Percentiles rank a stretch among this genome's conserved stretches.
These are phyloP conservation scores for Abelmoschus esculentus DNA, from an alignment of 345 rosid species.

Conservation along the genomic window DNA sequence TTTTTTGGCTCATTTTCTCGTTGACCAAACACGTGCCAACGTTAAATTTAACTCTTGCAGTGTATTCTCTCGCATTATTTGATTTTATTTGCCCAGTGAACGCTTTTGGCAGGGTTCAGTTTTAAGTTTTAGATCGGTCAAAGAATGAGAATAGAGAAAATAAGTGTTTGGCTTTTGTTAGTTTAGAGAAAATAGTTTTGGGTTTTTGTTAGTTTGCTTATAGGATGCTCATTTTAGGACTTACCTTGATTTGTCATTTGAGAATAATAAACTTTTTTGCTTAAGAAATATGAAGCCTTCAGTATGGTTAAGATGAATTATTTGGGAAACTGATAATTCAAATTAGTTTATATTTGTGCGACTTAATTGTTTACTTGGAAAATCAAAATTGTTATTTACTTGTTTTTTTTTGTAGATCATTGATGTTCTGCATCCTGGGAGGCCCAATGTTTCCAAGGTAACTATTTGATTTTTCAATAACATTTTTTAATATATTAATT, in stretches of 20 bases:
- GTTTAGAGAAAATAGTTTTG: neutral
- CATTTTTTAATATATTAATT: neutral
- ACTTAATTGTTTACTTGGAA: neutral
- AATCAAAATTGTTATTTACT: neutral
- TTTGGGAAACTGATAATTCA: neutral
- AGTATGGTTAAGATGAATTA: neutral
- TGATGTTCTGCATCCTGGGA: conserved; percentile 76
- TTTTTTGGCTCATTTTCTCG: neutral
- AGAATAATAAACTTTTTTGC: too few relatives aligned
- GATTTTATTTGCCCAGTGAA: neutral
- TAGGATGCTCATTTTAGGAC: neutral
- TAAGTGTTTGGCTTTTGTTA: neutral
- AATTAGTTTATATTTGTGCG: neutral
- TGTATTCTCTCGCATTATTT: neutral
- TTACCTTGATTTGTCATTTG: neutral
- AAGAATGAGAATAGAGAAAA: neutral
- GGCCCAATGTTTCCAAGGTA: conserved; percentile 70
- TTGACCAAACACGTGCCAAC: neutral
- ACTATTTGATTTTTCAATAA: neutral
- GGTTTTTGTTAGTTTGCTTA: neutral
- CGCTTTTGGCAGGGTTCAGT: too few relatives aligned
- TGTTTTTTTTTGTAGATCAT: conserved; percentile 27
- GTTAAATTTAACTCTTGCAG: neutral
- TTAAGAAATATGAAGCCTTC: neutral
- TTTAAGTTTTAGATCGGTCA: neutral